Conservation (phyloP, 192 early-diverging fungal species). For the Backusella parvicylindrica region DNA sequence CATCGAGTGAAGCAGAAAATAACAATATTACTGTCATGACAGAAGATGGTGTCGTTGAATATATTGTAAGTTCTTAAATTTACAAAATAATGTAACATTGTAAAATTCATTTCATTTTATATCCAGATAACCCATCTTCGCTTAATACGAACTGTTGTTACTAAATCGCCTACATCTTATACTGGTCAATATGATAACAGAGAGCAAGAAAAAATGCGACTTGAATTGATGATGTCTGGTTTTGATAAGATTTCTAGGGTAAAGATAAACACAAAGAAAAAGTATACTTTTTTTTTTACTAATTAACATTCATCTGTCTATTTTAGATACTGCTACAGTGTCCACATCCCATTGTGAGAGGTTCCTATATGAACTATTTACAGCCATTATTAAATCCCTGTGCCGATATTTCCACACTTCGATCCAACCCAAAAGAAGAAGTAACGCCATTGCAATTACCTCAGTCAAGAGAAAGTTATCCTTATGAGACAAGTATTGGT, state of each 20-base stretch:
- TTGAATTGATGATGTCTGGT: slow-evolving; percentile 36
- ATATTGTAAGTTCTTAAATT: slow-evolving; percentile 25
- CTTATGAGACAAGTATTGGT: not conserved
- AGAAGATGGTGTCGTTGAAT: slow-evolving; percentile 33
- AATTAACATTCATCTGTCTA: too few relatives aligned
- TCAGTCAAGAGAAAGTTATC: not conserved
- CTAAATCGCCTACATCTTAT: slow-evolving; percentile 31
- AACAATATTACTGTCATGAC: slow-evolving; percentile 26
- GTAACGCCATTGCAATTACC: not conserved
- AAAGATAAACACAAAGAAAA: not conserved
- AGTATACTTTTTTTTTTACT: too few relatives aligned
- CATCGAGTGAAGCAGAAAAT: not conserved
- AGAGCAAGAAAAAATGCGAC: slow-evolving; percentile 30
- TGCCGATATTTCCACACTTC: not conserved
- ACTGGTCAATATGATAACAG: slow-evolving; percentile 16
- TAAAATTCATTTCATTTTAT: not conserved
- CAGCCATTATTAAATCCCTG: slow-evolving; percentile 22
- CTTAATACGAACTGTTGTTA: slow-evolving; percentile 31
- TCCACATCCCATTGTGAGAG: slow-evolving; percentile 23
- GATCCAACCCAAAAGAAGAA: not conserved
- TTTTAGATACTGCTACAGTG: slow-evolving; percentile 26
- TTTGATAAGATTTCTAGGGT: slow-evolving; percentile 39
- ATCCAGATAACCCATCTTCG: slow-evolving; percentile 34
- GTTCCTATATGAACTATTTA: slow-evolving; percentile 22
- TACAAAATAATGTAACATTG: too few relatives aligned